These are phyloP conservation scores for Aspergillus unguis DNA, from an alignment of 2,329 filamentous ascomycete genomes.

Conservation along the genomic window DNA sequence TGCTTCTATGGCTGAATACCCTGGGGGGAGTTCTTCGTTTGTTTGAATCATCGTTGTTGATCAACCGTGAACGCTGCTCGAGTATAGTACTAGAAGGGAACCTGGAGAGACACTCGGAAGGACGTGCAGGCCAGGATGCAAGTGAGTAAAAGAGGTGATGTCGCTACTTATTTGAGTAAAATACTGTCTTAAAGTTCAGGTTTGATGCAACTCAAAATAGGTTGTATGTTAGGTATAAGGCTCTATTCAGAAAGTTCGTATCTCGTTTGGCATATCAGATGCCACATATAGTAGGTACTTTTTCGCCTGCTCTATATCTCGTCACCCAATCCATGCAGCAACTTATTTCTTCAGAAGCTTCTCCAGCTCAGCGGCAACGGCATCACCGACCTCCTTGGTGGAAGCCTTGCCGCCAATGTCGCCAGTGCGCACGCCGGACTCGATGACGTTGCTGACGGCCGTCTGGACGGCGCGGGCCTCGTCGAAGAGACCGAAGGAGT, in stretches of 20 bases:
- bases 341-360: slow-evolving; percentile 56
- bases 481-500: slow-evolving; percentile 75
- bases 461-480: slow-evolving; percentile 77
- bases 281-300: background rate
- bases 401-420: slow-evolving; percentile 77
- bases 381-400: slow-evolving; percentile 79
- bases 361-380: slow-evolving; percentile 70
- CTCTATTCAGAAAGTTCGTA: slow-evolving; percentile 21
- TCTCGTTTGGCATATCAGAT: slow-evolving; percentile 17
- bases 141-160: no score
- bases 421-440: slow-evolving; percentile 72
- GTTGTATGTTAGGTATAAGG: background rate
- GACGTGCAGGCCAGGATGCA: no score
- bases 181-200: no score
- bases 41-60: no score
- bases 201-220: no score
- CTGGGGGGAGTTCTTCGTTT: no score
- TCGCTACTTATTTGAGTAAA: no score
- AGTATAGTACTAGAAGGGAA: no score
- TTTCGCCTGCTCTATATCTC: background rate
- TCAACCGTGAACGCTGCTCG: no score
- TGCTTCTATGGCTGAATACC: no score
- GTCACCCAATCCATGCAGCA: background rate
- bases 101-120: no score
- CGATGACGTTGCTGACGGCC: slow-evolving; percentile 75